Evolutionary conservation across 2,329 filamentous ascomycete genomes (phyloP), one percentile per base, ranked within the genome.

Genomic region (Claviceps capensis): DNA sequence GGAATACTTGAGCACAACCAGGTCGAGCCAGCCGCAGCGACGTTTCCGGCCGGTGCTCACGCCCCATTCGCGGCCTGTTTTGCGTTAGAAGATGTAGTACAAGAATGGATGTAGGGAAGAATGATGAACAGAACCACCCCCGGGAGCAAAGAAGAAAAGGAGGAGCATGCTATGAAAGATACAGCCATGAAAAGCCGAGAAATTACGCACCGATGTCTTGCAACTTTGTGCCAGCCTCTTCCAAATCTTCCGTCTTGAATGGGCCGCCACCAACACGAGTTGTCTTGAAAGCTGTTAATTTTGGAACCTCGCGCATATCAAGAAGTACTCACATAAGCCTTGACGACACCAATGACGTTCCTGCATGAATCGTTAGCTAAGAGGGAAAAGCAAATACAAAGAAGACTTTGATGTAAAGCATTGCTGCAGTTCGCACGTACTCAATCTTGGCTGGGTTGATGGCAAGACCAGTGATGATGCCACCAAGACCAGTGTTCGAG

Each of bases 1-100:
- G 26, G 65, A 82, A 70, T 84, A 86, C 64, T 83, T 82, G 56
- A 86, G 66, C 6, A 86, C 76, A 37, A 86, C 81, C 5, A 87
- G 73, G 60, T 87, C 83, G 11, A 49, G 41, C 47, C 55, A 54
- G 36, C 52, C 55, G 46, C 55, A 57, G 13, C 54, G 52, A 40
- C 55, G 54, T 48, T 51, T 55, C 34, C 55, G 55, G 16, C 55
- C 55, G 2, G 55, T 57, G 38, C 49, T 53, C 8, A 55, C 54
- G 8, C 53, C 55, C 55, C 55, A 55, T 50, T 57, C 52, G 26
- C 55, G 52, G 13, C 53, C 48, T 50, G 22, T 34, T 3, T 9
- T 45, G 4, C 38, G 38, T 41, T 3, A 41, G 13, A 26, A 44
- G 42, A 44, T 11, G 17, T 11, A 22, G 13, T 42, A 11, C 11